Percentiles rank a stretch among this genome's conserved stretches.
Evolutionary conservation across 176 grass and related monocot genomes (phyloP).

Genomic region (Oryza glaberrima): DNA sequence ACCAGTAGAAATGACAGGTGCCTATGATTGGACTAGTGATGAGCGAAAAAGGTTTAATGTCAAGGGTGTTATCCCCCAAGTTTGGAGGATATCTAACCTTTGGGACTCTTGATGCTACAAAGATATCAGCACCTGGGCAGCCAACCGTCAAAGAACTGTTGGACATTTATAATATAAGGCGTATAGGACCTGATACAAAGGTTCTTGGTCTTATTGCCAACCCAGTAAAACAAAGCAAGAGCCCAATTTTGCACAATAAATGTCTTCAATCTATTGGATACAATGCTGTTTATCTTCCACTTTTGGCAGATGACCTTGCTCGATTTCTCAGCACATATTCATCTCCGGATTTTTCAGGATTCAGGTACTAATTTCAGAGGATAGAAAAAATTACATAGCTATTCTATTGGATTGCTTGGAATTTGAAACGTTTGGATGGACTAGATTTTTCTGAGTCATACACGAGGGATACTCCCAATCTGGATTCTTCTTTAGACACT

Average conservation of each 20-base stretch:
- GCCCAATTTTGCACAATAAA: constrained; percentile 89
- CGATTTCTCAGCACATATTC: constrained; percentile 83
- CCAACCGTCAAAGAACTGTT: constrained; percentile 79
- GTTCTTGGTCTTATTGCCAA: constrained; percentile 88
- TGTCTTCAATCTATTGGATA: constrained; percentile 75
- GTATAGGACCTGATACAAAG: constrained; percentile 74
- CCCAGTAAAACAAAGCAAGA: constrained; percentile 91
- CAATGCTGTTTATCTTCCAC: constrained; percentile 90
- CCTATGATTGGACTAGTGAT: constrained; percentile 97
- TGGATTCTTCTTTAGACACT: background rate
- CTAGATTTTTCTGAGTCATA: constrained; percentile 22
- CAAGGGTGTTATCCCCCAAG: constrained; percentile 77
- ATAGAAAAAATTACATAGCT: constrained; percentile 3
- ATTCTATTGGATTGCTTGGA: constrained; percentile 10
- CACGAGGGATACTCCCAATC: background rate
- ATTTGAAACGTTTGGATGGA: constrained; percentile 19
- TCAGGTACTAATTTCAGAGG: constrained; percentile 65
- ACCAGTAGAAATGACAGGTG: constrained; percentile 66
- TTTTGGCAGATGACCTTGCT: constrained; percentile 82
- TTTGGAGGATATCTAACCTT: constrained; percentile 96
- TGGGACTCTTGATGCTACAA: constrained; percentile 66
- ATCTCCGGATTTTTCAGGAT: constrained; percentile 86
- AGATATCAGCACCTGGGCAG: constrained; percentile 77
- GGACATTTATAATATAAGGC: constrained; percentile 79
- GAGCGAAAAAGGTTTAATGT: constrained; percentile 86